phyloP scores from a whole-genome alignment of 108 stramenopile genomes.

The Skeletonema tropicum region DNA sequence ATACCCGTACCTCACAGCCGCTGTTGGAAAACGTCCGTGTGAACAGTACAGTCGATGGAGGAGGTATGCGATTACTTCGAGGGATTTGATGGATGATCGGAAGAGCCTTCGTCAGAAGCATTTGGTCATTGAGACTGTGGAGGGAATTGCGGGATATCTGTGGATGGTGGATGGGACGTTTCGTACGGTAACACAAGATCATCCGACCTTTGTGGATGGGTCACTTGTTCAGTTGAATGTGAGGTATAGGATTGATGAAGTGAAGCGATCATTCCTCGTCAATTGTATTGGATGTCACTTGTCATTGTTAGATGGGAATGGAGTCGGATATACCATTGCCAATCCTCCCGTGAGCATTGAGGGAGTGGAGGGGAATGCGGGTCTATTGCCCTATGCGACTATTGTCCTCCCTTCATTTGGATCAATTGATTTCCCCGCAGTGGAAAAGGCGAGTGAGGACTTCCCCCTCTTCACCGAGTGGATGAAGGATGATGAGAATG shows the following conservation, averaged over 20 bases:
- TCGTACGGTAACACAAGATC: slow-evolving; percentile 22
- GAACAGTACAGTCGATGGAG: slow-evolving; percentile 43
- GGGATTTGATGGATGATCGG: slow-evolving; percentile 21
- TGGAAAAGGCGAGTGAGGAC: slow-evolving; percentile 3
- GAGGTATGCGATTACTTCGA: slow-evolving; percentile 24
- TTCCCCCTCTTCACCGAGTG: slow-evolving; percentile 8
- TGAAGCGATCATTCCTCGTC: slow-evolving; percentile 1
- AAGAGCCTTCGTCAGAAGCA: slow-evolving; percentile 7
- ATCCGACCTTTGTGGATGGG: slow-evolving; percentile 26
- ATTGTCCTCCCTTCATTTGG: slow-evolving; percentile 4
- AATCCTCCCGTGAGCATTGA: slow-evolving; percentile 28
- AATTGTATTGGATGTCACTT: slow-evolving; percentile 35
- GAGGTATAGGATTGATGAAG: slow-evolving; percentile 14
- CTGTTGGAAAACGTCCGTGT: slow-evolving; percentile 41
- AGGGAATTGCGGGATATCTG: slow-evolving; percentile 1
- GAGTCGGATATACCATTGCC: not conserved
- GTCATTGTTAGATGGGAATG: not conserved
- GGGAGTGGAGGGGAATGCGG: slow-evolving; percentile 25
- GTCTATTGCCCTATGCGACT: slow-evolving; percentile 14
- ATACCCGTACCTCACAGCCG: slow-evolving; percentile 12
- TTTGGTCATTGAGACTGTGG: not conserved
- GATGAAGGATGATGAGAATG: slow-evolving; percentile 18
- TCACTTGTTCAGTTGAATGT: not conserved
- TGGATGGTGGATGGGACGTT: slow-evolving; percentile 42
- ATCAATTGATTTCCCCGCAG: slow-evolving; percentile 9